Conservation (phyloP, 2,329 filamentous ascomycete genomes). For the Metarhizium robertsii region DNA sequence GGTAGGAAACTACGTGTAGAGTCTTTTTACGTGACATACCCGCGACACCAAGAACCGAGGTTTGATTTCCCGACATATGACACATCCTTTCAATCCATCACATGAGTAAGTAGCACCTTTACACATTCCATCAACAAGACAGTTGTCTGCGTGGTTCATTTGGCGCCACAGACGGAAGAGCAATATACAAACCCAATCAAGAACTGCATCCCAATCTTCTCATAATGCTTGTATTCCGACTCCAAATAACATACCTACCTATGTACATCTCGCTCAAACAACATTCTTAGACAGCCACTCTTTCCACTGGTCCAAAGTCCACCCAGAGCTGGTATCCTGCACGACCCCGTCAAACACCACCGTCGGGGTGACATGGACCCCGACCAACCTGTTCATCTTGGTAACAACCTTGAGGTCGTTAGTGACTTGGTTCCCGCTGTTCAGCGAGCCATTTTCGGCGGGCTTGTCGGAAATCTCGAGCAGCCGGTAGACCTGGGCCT, state of each 20-base stretch:
- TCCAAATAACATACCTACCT: no score
- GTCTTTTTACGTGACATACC: no score
- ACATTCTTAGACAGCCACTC: conserved; percentile 63
- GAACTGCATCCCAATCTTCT: neutral
- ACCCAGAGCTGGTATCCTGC: conserved; percentile 70
- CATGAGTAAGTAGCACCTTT: no score
- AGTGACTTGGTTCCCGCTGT: conserved; percentile 73
- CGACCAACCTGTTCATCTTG: conserved; percentile 68
- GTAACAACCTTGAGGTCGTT: conserved; percentile 76
- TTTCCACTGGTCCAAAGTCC: conserved; percentile 73
- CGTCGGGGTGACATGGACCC: conserved; percentile 86
- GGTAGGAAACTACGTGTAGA: no score
- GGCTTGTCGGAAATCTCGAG: conserved; percentile 62
- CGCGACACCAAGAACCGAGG: no score
- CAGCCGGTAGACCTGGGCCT: conserved; percentile 57
- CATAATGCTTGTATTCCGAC: no score
- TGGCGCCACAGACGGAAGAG: no score
- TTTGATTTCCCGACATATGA: no score
- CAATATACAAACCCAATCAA: no score
- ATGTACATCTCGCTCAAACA: conserved; percentile 19
- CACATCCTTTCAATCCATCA: no score
- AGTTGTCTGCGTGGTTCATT: no score
- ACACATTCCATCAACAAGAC: no score
- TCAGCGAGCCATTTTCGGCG: conserved; percentile 57
- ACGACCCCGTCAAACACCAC: conserved; percentile 83